Evolutionary conservation across 371 early-diverging fungal genomes (phyloP).

Genomic region (Conidiobolus coronatus): DNA sequence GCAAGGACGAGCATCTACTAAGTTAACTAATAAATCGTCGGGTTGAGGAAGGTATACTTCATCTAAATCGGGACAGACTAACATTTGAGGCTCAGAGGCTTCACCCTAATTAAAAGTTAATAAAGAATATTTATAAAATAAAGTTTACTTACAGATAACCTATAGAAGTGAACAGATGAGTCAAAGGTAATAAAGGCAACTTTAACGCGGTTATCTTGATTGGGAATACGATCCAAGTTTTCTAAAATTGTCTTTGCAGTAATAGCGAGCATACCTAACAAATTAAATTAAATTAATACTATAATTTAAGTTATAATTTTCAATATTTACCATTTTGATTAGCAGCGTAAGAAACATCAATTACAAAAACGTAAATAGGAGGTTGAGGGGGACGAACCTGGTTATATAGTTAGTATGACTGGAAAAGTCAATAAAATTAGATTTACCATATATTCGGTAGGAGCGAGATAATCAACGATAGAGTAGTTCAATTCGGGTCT

Average conservation of each 20-base stretch:
- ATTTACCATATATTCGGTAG: conserved; percentile 74
- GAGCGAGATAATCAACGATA: conserved; percentile 84
- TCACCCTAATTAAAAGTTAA: conserved; percentile 11
- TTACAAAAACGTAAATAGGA: conserved; percentile 71
- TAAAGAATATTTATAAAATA: too few species aligned
- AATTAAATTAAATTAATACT: too few species aligned
- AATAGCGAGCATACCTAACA: conserved; percentile 30
- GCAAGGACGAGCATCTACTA: conserved; percentile 42
- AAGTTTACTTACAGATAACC: conserved; percentile 29
- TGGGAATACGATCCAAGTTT: conserved; percentile 66
- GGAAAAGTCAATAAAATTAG: neutral
- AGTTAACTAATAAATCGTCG: conserved; percentile 60
- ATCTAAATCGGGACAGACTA: conserved; percentile 76
- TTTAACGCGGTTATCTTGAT: conserved; percentile 65
- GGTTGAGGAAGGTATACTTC: conserved; percentile 74
- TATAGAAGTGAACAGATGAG: conserved; percentile 71
- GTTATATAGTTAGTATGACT: neutral
- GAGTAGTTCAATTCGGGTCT: conserved; percentile 70
- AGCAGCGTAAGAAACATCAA: conserved; percentile 77
- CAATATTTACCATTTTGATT: conserved; percentile 36
- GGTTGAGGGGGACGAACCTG: conserved; percentile 77
- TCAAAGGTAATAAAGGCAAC: conserved; percentile 83
- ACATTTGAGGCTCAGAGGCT: conserved; percentile 67
- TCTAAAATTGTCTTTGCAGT: conserved; percentile 63
- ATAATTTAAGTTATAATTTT: neutral